Evolutionary conservation across 1,139 yeast species (phyloP), one percentile per base, ranked within the genome.

Genomic region (Pichia terricola): DNA sequence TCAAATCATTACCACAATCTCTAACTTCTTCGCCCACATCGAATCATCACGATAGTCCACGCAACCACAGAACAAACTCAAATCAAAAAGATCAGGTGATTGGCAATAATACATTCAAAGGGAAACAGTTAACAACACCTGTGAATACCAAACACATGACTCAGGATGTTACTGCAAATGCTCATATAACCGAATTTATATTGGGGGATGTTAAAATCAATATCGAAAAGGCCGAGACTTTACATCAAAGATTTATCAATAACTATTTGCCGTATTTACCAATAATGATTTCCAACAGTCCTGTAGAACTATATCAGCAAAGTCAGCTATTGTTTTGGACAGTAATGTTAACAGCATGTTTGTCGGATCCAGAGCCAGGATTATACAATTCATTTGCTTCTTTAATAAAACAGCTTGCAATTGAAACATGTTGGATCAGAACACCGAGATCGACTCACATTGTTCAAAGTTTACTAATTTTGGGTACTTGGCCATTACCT

Each of bases 371-470:
- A 0, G 94, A 84, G 41, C 96, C 96, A 3, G 72, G 84, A 0
- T 62, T 87, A 38, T 89, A 89, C 66, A 77, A 79, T 66, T 75
- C 83, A 37, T 68, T 88, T 41, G 81, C 94, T 16, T 75, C 86
- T 1, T 68, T 86, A 37, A 85, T 89, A 53, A 86, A 86, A 58
- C 94, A 86, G 59, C 67, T 88, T 52, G 95, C 95, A 0, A 86
- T 87, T 48, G 95, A 86, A 58, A 86, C 95, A 0, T 87, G 96
- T 63, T 87, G 96, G 95, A 79, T 87, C 44, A 70, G 89, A 49
- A 88, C 97, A 0, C 96, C 97, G 3, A 70, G 97, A 57, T 85
- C 95, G 4, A 86, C 96, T 0, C 96, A 88, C 59, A 89, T 88
- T 34, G 87, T 89, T 9, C 96, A 89, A 60, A 95, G 96, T 0